These are phyloP conservation scores for Apiospora koreana DNA, from an alignment of 2,329 filamentous ascomycete species.

Conservation along the genomic window DNA sequence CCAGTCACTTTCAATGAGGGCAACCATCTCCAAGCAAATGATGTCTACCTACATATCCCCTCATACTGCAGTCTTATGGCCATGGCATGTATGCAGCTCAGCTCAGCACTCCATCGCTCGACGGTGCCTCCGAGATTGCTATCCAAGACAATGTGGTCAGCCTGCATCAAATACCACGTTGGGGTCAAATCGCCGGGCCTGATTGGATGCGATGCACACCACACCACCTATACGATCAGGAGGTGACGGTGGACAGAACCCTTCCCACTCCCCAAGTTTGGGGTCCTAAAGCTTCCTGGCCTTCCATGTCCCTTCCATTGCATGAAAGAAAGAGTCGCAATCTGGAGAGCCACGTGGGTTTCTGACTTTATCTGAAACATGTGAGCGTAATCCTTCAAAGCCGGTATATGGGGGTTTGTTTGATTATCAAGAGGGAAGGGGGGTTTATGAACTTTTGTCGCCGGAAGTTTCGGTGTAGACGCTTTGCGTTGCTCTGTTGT, in stretches of 20 bases:
- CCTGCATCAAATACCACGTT: background rate
- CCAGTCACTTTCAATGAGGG: background rate
- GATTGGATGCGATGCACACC: background rate
- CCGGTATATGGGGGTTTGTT: background rate
- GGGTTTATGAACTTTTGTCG: background rate
- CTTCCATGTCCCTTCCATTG: background rate
- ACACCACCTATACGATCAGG: background rate
- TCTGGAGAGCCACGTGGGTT: background rate
- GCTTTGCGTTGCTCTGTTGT: background rate
- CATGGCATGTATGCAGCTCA: background rate
- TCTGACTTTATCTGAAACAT: background rate
- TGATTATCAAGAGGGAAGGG: background rate
- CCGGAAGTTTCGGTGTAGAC: background rate
- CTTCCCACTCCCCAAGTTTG: background rate
- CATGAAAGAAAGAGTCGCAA: background rate
- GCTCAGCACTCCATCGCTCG: background rate
- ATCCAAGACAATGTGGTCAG: background rate
- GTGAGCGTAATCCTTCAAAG: background rate
- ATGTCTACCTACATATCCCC: background rate
- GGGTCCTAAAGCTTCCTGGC: background rate
- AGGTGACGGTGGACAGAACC: background rate
- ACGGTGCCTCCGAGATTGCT: constrained; percentile 1
- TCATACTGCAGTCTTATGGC: background rate
- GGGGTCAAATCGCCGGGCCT: background rate
- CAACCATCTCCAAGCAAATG: background rate